Evolutionary conservation across 2,329 filamentous ascomycete genomes (phyloP), one percentile per base, ranked within the genome.

Genomic region (Blumeriella jaapii): DNA sequence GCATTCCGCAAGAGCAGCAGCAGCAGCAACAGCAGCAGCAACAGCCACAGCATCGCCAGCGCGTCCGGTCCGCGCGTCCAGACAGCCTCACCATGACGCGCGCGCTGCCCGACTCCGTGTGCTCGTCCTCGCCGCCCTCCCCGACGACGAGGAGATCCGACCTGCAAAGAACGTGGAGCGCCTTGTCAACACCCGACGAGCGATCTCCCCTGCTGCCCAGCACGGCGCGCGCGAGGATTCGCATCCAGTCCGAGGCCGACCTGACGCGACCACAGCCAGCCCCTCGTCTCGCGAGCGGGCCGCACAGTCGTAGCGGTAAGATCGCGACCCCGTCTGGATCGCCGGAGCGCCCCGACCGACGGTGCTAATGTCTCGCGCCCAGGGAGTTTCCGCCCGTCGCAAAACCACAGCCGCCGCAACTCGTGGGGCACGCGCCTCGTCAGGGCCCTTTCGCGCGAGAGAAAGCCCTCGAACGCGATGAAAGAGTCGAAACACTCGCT

Each of bases 401-500:
- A 51, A 36, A 40, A 57, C 28, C 52, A 78, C 54, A 70, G 62
- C 48, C 68, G 74, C 28, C 64, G 67, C 27, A 65, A 64, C 14
- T 79, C 74, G 11, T 75, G 67, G 65, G 63, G 71, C 12, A 63
- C 68, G 25, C 71, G 80, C 12, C 63, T 82, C 15, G 70, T 71
- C 40, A 70, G 69, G 40, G 78, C 73, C 34, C 63, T 82, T 23
- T 45, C 40, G 38, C 64, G 61, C 39, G 76, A 69, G 50, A 63
- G 67, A 44, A 70, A 67, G 50, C 48, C 50, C 31, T 59, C 56
- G 16, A 44, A 51, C 12, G 44, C 47, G 3, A 49, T 78, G 59
- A 59, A 67, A 42, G 75, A 80, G 43, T 78, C 77, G 31, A 82
- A 78, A 51, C 62, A 67, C 20, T 78, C 74, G 4, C 60, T 81